Evolutionary conservation across 768 basidiomycete species (phyloP), one percentile per base, ranked within the genome.

Genomic region (Coprinopsis sp.): DNA sequence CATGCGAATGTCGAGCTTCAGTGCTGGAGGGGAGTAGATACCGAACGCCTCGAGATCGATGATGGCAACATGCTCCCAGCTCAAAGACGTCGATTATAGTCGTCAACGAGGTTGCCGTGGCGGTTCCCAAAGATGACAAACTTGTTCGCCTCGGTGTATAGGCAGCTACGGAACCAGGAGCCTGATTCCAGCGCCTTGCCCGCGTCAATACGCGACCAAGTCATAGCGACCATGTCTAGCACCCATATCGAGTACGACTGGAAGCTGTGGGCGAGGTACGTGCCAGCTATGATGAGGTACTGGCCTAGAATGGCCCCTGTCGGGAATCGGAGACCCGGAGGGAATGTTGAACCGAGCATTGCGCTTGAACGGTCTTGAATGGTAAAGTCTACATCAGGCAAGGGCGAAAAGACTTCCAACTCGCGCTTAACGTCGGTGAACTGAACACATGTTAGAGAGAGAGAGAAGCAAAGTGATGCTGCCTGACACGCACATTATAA

Each of bases 241-340:
- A 90, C 88, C 94, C 94, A 99, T 48, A 98, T 87, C 8, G 92
- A 93, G 64, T 93, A 99, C 22, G 90, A 91, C 58, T 95, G 93
- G 55, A 89, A 90, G 33, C 87, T 85, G 58, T 93, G 89, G 1
- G 94, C 91, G 48, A 99, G 84, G 60, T 96, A 96, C 16, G 92
- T 95, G 24, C 95, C 95, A 7, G 91, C 92, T 43, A 98, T 84
- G 64, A 99, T 87, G 61, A 99, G 79, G 63, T 92, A 83, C 25
- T 82, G 82, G 24, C 94, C 96, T 6, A 96, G 70, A 51, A 97
- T 83, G 25, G 91, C 91, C 16, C 94, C 95, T 0, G 92, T 89
- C 5, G 95, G 95, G 70, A 99, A 99, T 7, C 95, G 86, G 34
- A 98, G 79, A 11, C 95, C 95, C 0, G 96, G 95, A 18, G 95